Conservation (phyloP, 2,329 filamentous ascomycete genomes). For the Penicillium olsonii region DNA sequence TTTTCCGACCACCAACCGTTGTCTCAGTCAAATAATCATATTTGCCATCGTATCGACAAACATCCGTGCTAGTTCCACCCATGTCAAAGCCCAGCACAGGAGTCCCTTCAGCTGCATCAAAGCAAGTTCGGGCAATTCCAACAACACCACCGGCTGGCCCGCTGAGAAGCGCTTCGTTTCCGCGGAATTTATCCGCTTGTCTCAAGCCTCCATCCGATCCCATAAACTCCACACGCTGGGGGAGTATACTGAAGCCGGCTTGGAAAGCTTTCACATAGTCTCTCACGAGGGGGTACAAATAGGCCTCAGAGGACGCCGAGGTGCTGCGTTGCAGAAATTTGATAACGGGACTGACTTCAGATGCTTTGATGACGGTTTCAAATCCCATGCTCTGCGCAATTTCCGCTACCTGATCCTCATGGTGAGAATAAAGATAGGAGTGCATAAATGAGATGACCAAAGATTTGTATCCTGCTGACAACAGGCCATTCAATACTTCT, state of each 20-base stretch:
- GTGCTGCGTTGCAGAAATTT: slow-evolving; percentile 72
- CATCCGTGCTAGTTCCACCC: slow-evolving; percentile 13
- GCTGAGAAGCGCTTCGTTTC: slow-evolving; percentile 70
- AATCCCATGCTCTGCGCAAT: slow-evolving; percentile 78
- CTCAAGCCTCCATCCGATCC: slow-evolving; percentile 24
- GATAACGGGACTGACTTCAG: slow-evolving; percentile 80
- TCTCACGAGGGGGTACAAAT: slow-evolving; percentile 34
- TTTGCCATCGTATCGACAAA: neutral
- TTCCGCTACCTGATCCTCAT: slow-evolving; percentile 72
- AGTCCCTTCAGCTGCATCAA: slow-evolving; percentile 68
- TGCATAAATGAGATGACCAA: slow-evolving; percentile 86
- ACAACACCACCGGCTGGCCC: slow-evolving; percentile 88
- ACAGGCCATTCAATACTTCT: slow-evolving; percentile 52
- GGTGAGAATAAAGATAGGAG: slow-evolving; percentile 80
- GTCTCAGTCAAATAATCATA: neutral
- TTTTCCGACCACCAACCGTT: slow-evolving; percentile 32
- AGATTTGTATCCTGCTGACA: slow-evolving; percentile 71
- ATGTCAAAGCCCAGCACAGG: slow-evolving; percentile 13
- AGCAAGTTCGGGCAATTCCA: slow-evolving; percentile 86
- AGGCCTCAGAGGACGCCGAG: slow-evolving; percentile 74
- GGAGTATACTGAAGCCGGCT: neutral
- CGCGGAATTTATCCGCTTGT: slow-evolving; percentile 37
- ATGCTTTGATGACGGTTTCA: slow-evolving; percentile 66
- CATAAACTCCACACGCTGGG: neutral
- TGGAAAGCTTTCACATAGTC: neutral